Percentiles rank a stretch among this genome's conserved stretches.
Conservation (phyloP, 2,329 filamentous ascomycete species). For the Botrytis hyacinthi region DNA sequence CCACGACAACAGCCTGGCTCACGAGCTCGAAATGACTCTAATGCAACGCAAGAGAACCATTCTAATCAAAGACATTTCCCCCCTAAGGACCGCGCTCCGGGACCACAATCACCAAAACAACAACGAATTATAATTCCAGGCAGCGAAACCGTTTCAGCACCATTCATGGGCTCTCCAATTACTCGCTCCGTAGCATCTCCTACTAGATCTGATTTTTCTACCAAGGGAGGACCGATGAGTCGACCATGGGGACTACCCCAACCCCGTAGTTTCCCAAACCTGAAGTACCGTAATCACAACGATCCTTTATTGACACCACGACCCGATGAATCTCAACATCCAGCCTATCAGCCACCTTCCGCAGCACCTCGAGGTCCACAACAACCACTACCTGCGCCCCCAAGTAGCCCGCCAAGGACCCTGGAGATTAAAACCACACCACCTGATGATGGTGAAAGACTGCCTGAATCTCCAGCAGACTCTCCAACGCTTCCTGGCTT, state of each 20-base stretch:
- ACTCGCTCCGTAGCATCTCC: slow-evolving; percentile 25
- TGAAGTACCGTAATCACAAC: slow-evolving; percentile 31
- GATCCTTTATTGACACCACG: slow-evolving; percentile 31
- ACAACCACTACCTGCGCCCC: slow-evolving; percentile 11
- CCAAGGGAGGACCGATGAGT: slow-evolving; percentile 17
- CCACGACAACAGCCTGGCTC: slow-evolving; percentile 38
- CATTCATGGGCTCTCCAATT: slow-evolving; percentile 35
- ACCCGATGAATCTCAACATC: slow-evolving; percentile 36
- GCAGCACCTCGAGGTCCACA: not conserved
- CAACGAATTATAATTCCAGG: slow-evolving; percentile 25
- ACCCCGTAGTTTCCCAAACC: slow-evolving; percentile 29
- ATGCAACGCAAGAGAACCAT: slow-evolving; percentile 44
- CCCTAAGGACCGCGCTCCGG: slow-evolving; percentile 34
- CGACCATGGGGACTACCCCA: slow-evolving; percentile 18
- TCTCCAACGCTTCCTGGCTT: slow-evolving; percentile 78
- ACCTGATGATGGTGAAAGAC: slow-evolving; percentile 8
- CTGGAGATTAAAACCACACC: slow-evolving; percentile 19
- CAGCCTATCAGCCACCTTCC: slow-evolving; percentile 26
- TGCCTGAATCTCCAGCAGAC: slow-evolving; percentile 45
- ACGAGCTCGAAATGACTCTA: slow-evolving; percentile 48
- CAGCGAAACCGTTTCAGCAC: slow-evolving; percentile 26
- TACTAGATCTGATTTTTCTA: slow-evolving; percentile 18
- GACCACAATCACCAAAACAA: slow-evolving; percentile 23
- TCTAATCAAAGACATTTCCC: slow-evolving; percentile 46
- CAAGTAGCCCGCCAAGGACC: not conserved